phyloP scores from a whole-genome alignment of 306 rosid genomes.

The Rosa lucieae region DNA sequence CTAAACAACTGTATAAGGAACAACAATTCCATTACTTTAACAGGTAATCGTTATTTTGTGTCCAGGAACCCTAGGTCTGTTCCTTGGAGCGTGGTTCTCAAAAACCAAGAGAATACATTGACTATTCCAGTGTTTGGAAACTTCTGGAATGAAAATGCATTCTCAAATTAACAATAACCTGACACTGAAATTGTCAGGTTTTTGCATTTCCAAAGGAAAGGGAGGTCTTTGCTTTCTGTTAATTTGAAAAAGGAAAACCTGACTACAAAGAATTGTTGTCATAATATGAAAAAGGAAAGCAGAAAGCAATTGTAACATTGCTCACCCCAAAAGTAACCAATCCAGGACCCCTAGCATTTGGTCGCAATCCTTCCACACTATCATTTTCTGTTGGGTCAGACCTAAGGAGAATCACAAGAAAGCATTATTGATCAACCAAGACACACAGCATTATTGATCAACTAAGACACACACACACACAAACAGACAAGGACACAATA shows the following conservation, averaged over 20 bases:
- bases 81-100: not conserved
- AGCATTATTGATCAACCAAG: conserved; percentile 29
- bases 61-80: not conserved
- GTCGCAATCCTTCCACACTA: conserved; percentile 96
- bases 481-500: not conserved
- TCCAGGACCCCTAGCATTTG: conserved; percentile 99
- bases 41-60: not conserved
- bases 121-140: not conserved
- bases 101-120: not conserved
- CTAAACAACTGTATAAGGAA: not conserved
- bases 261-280: not conserved
- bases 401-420: conserved; percentile 50
- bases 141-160: not conserved
- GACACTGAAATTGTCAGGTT: not conserved
- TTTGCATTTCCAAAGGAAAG: too few species aligned
- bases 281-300: not conserved
- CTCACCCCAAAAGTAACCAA: conserved; percentile 99
- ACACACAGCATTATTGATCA: conserved; percentile 23
- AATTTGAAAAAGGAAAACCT: too few species aligned
- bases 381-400: conserved; percentile 99
- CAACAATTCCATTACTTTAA: not conserved
- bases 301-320: conserved; percentile 18
- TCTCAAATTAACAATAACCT: not conserved
- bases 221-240: too few species aligned
- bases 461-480: not conserved